Evolutionary conservation across 2,329 filamentous ascomycete genomes (phyloP), one percentile per base, ranked within the genome.

Genomic region (Fusarium sp.): DNA sequence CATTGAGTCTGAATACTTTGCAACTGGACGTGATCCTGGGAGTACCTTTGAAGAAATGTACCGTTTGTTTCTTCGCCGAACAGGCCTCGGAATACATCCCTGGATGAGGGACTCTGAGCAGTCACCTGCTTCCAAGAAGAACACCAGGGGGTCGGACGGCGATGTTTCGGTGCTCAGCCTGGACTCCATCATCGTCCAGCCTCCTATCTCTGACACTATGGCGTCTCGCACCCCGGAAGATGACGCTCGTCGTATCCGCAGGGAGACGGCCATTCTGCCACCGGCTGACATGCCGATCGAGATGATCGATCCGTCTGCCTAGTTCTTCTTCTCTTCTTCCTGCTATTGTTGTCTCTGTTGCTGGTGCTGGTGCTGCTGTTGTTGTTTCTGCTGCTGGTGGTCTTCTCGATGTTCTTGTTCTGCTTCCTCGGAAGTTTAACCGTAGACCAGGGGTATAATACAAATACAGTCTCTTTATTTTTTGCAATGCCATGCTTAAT

Each of bases 21-120:
- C 10, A 14, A 33, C 47, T 21, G 10, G 38, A 6, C 17, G 22
- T 4, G n/a, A 33, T 11, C 39, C 47, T 21, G 33, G 8, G 4
- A 26, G 40, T 2, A 24, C 7, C 1, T 68, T 59, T 14, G 5
- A 9, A 14, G 22, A 28, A 1, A 36, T 19, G 9, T 57, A 43
- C 15, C 9, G 21, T 19, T 7, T 5, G 5, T 68, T 55, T 15
- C 55, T 42, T 17, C 3, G 15, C 10, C 64, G 42, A 4, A 51
- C 57, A 8, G 45, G 44, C 2, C 44, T 67, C 15, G 57, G 52
- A 19, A 26, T 31, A 2, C 57, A 63, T 22, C 40, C 47, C 13
- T 67, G 63, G 65, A 40, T 51, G 40, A 13, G 22, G n/a, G 13
- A 21, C 1, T 1, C 26, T 10, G 11, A 15, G 10, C n/a, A 26